These are phyloP conservation scores for Aspergillus incahuasiensis DNA, from an alignment of 495 filamentous ascomycete genomes.

Conservation along the genomic window DNA sequence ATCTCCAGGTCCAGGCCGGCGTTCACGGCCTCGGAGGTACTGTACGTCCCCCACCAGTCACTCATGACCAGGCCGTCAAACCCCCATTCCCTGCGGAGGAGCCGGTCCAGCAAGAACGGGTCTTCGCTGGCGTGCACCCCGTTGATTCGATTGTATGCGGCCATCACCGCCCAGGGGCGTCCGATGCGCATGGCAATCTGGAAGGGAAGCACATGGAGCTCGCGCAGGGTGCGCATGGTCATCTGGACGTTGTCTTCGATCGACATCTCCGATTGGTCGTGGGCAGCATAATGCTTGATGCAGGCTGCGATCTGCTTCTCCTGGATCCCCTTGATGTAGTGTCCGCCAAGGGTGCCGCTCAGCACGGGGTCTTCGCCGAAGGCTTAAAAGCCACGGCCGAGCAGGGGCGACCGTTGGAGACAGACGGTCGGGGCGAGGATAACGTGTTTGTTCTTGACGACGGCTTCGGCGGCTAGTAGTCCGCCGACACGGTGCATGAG, in stretches of 20 bases:
- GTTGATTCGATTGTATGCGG: neutral
- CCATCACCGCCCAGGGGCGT: neutral
- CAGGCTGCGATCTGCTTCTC: constrained; percentile 54
- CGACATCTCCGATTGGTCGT: constrained; percentile 41
- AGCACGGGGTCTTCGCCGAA: constrained; percentile 64
- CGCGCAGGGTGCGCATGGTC: neutral
- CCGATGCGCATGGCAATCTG: neutral
- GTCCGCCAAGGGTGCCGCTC: constrained; percentile 56
- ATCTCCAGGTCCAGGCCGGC: constrained; percentile 59
- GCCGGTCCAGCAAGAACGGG: constrained; percentile 48
- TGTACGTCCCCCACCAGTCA: constrained; percentile 60
- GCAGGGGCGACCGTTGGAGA: constrained; percentile 59
- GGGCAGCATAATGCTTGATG: constrained; percentile 64
- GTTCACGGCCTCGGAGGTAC: constrained; percentile 45
- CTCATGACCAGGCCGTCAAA: constrained; percentile 62
- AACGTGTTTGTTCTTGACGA: too few species aligned
- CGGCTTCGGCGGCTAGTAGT: too few species aligned
- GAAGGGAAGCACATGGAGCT: neutral
- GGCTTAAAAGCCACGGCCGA: constrained; percentile 63
- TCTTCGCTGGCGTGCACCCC: neutral
- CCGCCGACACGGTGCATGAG: too few species aligned
- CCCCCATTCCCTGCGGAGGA: constrained; percentile 60
- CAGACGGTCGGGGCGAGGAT: constrained; percentile 51
- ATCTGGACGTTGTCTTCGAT: neutral
- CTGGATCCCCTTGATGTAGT: constrained; percentile 57